Conservation (phyloP, 805 yeast species). For the Kodamaea sagamina region DNA sequence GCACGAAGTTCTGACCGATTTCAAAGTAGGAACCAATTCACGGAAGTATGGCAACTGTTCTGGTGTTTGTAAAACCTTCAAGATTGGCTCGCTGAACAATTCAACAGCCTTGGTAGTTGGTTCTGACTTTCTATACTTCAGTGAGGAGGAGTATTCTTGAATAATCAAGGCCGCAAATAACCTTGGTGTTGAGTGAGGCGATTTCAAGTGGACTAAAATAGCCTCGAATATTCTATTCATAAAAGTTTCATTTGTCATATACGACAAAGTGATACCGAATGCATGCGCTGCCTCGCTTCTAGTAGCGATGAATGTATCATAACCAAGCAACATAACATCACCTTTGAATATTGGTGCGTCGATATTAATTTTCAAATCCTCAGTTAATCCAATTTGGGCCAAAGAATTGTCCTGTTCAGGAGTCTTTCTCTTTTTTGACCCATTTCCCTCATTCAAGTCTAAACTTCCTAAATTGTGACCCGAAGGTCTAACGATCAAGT, state of each 20-base stretch:
- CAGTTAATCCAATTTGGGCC: constrained; percentile 49
- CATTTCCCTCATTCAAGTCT: constrained; percentile 21
- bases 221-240: constrained; percentile 40
- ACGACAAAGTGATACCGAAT: constrained; percentile 64
- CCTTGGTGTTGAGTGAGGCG: constrained; percentile 80
- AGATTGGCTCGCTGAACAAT: constrained; percentile 28
- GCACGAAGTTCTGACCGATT: constrained; percentile 84
- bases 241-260: constrained; percentile 42
- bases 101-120: constrained; percentile 23
- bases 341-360: constrained; percentile 93
- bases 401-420: constrained; percentile 18
- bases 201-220: constrained; percentile 46
- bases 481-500: constrained; percentile 77
- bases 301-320: constrained; percentile 70
- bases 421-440: constrained; percentile 49
- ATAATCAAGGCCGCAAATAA: constrained; percentile 67
- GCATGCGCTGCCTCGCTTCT: constrained; percentile 76
- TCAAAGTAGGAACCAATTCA: constrained; percentile 83
- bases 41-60: constrained; percentile 59
- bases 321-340: constrained; percentile 83
- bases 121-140: constrained; percentile 19
- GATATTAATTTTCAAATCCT: constrained; percentile 71
- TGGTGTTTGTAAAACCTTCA: constrained; percentile 43
- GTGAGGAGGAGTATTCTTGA: constrained; percentile 59
- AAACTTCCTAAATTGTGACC: constrained; percentile 47